Evolutionary conservation across 805 yeast species (phyloP).

Genomic region (Candida dajiaensis): DNA sequence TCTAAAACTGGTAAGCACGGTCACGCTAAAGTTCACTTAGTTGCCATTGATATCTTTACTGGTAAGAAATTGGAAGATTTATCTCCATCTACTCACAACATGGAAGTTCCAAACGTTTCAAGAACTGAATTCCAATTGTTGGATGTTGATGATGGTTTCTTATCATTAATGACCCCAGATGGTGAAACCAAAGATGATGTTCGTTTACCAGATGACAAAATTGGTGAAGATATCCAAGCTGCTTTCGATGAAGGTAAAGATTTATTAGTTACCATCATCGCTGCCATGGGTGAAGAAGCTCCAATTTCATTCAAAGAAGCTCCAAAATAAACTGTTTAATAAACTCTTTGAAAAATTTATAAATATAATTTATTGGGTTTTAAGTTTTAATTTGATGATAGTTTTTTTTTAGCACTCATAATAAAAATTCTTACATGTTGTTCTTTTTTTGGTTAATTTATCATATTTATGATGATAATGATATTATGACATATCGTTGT

Average conservation of each 20-base stretch:
- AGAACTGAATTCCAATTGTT: constrained; percentile 96
- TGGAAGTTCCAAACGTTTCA: constrained; percentile 97
- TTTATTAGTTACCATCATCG: constrained; percentile 89
- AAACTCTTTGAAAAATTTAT: constrained; percentile 1
- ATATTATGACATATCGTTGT: too few relatives aligned
- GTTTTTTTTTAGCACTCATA: not conserved
- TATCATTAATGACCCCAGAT: constrained; percentile 91
- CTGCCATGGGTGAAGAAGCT: constrained; percentile 99
- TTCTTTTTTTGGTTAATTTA: not conserved
- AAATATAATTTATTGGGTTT: too few relatives aligned
- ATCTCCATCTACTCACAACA: constrained; percentile 99
- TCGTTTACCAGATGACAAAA: constrained; percentile 95
- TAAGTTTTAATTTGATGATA: not conserved
- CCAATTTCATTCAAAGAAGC: constrained; percentile 98
- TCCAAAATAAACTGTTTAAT: constrained; percentile 47
- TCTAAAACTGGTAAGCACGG: constrained; percentile 99
- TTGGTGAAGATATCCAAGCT: constrained; percentile 87
- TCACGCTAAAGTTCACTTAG: constrained; percentile 99
- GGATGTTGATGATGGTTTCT: constrained; percentile 98
- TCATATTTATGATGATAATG: too few relatives aligned
- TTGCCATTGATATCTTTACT: constrained; percentile 98
- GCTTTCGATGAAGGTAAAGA: constrained; percentile 99
- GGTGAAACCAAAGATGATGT: constrained; percentile 99
- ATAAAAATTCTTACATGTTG: not conserved
- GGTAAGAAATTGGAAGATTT: constrained; percentile 99